phyloP scores from a whole-genome alignment of 2,329 filamentous ascomycete species.

The Exophiala sp. region DNA sequence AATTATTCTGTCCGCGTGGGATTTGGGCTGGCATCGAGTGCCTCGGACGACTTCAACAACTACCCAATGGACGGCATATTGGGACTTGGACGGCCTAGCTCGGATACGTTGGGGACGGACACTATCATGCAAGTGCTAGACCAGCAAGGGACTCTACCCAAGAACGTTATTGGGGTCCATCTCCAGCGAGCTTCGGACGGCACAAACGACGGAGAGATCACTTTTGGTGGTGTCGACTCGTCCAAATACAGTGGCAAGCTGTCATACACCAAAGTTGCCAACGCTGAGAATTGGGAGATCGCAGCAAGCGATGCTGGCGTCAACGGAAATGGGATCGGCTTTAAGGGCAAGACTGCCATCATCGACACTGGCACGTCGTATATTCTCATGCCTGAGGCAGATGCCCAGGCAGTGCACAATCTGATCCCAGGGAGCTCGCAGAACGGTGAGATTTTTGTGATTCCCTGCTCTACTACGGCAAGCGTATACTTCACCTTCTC shows the following conservation, averaged over 20 bases:
- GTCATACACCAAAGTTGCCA: conserved; percentile 58
- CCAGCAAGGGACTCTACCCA: conserved; percentile 53
- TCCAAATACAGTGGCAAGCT: conserved; percentile 66
- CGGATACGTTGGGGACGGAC: conserved; percentile 49
- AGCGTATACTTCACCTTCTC: conserved; percentile 66
- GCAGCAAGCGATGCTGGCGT: conserved; percentile 63
- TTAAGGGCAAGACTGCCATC: conserved; percentile 61
- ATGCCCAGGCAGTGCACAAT: conserved; percentile 66
- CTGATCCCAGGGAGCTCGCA: conserved; percentile 60
- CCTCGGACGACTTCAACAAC: conserved; percentile 68
- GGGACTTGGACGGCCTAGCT: conserved; percentile 65
- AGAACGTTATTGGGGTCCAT: conserved; percentile 68
- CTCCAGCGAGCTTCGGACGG: conserved; percentile 66
- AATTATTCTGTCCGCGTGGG: conserved; percentile 61
- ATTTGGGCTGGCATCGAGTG: conserved; percentile 70
- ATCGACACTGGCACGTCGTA: conserved; percentile 84
- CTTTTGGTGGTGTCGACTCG: conserved; percentile 68
- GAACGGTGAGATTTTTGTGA: conserved; percentile 57
- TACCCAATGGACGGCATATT: conserved; percentile 89
- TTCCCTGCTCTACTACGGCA: conserved; percentile 67
- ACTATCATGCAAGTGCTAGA: conserved; percentile 66
- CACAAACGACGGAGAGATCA: conserved; percentile 69
- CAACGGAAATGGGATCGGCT: conserved; percentile 54
- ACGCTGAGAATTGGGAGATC: conserved; percentile 64
- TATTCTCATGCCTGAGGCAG: conserved; percentile 65